Conservation (phyloP, 169 alveolate species). For the Plasmodium malariae region DNA sequence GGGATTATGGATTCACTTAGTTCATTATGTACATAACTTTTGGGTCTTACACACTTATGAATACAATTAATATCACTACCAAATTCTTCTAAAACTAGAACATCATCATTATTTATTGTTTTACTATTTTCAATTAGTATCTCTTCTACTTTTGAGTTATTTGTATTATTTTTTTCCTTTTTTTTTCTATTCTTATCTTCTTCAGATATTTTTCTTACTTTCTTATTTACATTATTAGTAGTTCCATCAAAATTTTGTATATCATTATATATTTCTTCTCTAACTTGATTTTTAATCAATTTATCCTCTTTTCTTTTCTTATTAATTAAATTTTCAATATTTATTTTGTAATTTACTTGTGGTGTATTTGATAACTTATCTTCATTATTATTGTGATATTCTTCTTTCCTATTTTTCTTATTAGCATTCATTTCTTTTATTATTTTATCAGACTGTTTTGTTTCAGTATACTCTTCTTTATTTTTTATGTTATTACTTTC, state of each 20-base stretch:
- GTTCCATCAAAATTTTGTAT: constrained; percentile 26
- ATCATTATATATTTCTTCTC: constrained; percentile 53
- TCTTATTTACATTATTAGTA: constrained; percentile 10
- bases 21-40: constrained; percentile 68
- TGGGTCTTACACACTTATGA: constrained; percentile 74
- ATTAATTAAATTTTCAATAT: constrained; percentile 38
- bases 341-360: constrained; percentile 31
- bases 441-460: not conserved
- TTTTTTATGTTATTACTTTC: not conserved
- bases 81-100: constrained; percentile 71
- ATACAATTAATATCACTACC: constrained; percentile 69
- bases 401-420: not conserved
- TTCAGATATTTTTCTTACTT: constrained; percentile 17
- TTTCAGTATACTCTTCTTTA: not conserved
- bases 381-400: not conserved
- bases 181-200: not conserved
- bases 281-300: constrained; percentile 30
- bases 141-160: constrained; percentile 43
- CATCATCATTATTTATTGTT: constrained; percentile 74
- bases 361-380: not conserved
- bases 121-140: constrained; percentile 57
- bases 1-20: constrained; percentile 78
- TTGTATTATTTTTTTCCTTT: not conserved
- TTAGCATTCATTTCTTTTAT: not conserved
- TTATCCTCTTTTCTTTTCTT: constrained; percentile 24